These are phyloP conservation scores for Hortiboletus campestris DNA, from an alignment of 768 basidiomycete genomes.

Conservation along the genomic window DNA sequence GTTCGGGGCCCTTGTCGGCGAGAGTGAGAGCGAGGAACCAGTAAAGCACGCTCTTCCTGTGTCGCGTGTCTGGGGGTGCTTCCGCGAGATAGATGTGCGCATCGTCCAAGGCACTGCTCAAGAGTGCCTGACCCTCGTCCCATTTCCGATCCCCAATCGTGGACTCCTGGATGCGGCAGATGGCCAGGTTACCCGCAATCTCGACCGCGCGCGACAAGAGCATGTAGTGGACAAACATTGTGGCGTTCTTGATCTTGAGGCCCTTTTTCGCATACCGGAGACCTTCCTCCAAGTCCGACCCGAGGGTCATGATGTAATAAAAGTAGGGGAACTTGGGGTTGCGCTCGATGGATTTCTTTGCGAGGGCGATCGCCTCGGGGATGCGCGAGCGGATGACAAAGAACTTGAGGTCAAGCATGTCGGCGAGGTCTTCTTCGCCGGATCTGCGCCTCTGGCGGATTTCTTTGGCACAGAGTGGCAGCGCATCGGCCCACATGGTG, in stretches of 20 bases:
- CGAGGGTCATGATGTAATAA: conserved; percentile 59
- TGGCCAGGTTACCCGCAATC: conserved; percentile 57
- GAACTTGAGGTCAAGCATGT: conserved; percentile 65
- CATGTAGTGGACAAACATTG: conserved; percentile 55
- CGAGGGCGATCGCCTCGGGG: conserved; percentile 46
- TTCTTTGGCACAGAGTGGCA: conserved; percentile 58
- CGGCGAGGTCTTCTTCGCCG: conserved; percentile 50
- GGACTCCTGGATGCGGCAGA: conserved; percentile 46
- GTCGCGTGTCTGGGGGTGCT: conserved; percentile 60
- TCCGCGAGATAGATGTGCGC: conserved; percentile 51
- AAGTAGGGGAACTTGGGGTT: conserved; percentile 62
- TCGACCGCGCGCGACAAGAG: conserved; percentile 62
- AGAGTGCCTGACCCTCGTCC: conserved; percentile 60
- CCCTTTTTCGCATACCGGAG: conserved; percentile 66
- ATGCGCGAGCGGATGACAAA: conserved; percentile 48
- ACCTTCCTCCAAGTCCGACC: conserved; percentile 46
- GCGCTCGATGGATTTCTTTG: conserved; percentile 47
- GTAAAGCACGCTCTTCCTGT: conserved; percentile 57
- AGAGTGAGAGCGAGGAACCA: conserved; percentile 59
- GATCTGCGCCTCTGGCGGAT: conserved; percentile 45
- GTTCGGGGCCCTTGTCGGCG: conserved; percentile 48
- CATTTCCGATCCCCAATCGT: conserved; percentile 43
- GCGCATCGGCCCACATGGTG: conserved; percentile 53
- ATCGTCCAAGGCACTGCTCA: conserved; percentile 60
- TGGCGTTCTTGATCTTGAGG: conserved; percentile 51